Percentiles rank a stretch among this genome's conserved stretches.
Conservation (phyloP, 352 stramenopile genomes). For the Pythium folliculosum region DNA sequence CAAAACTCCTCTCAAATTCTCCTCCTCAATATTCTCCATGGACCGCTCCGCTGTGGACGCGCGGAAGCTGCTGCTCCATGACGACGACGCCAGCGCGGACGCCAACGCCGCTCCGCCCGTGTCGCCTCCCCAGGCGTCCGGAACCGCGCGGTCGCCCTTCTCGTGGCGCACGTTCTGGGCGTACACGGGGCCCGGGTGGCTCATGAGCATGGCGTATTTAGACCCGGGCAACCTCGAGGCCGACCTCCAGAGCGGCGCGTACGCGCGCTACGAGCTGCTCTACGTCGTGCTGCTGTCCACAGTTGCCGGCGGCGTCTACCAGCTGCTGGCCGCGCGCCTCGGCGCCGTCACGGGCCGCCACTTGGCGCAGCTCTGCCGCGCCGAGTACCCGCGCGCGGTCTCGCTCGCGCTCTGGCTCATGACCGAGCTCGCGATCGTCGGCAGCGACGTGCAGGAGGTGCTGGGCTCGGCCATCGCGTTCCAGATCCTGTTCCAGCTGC, state of each 20-base stretch:
- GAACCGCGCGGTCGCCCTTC: constrained; percentile 27
- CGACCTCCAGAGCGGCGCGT: constrained; percentile 93
- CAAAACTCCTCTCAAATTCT: background rate
- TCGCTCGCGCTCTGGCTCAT: constrained; percentile 90
- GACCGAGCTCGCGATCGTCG: constrained; percentile 93
- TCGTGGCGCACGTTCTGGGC: constrained; percentile 78
- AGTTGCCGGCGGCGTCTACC: constrained; percentile 91
- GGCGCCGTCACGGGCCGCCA: constrained; percentile 92
- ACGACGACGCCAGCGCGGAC: constrained; percentile 6
- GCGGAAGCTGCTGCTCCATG: constrained; percentile 20
- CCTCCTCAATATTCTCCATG: constrained; percentile 6
- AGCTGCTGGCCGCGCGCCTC: constrained; percentile 90
- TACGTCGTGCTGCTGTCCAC: constrained; percentile 92
- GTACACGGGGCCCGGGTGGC: constrained; percentile 82
- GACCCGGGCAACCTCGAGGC: constrained; percentile 96
- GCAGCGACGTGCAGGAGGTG: constrained; percentile 91
- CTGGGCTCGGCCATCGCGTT: constrained; percentile 92
- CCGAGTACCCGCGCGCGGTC: constrained; percentile 72
- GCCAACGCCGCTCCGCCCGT: background rate
- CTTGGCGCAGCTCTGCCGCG: constrained; percentile 87
- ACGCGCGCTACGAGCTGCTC: constrained; percentile 88
- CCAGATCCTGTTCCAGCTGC: constrained; percentile 88
- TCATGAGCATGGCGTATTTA: constrained; percentile 96
- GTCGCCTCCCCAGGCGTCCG: background rate
- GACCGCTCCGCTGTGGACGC: constrained; percentile 20